Evolutionary conservation across 2,329 filamentous ascomycete species (phyloP), one percentile per base, ranked within the genome.

Genomic region (Atkinsonella texensis): DNA sequence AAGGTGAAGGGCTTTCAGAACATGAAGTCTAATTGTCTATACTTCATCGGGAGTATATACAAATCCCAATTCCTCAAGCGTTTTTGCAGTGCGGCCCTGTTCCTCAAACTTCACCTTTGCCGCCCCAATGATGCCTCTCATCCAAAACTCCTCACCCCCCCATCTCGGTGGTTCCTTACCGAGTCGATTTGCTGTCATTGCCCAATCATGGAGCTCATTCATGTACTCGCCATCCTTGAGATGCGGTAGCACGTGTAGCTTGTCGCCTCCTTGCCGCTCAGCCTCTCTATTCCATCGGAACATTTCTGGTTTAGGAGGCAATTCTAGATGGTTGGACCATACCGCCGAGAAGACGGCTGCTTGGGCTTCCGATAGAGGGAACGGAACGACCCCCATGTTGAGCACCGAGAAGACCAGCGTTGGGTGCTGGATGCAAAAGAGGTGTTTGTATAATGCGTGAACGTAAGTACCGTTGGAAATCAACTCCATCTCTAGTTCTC

Each of bases 381-480:
- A 95, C 0, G 91, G 91, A n/a, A 94, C 85, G n/a, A 93, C 80
- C 58, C 85, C 85, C 62, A 89, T 84, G 15, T 86, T 83, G 40
- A 96, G 72, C 0, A 79, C 81, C 0, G 86, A 75, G 62, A 96
- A 90, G 0, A 80, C 84, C 1, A 97, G 72, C 0, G 87, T 93
- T 1, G 90, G 89, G 54, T 88, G 79, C 1, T 79, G 71, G 3
- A 84, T 81, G 63, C 84, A 82, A 64, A 96, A 84, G 10, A 96
- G 61, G 59, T 97, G 89, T 57, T 88, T 75, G 64, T 89, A 95
- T 3, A 90, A 68, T 35, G 84, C 81, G 54, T 83, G 73, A 1
- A 90, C 82, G 31, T 85, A 77, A 35, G 76, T 77, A 1, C 90
- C 90, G 51, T 81, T 77, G 0, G 78, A 82, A 51, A 90, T 74